phyloP scores from a whole-genome alignment of 1,139 yeast genomes.

The Pichiaceae sp. region DNA sequence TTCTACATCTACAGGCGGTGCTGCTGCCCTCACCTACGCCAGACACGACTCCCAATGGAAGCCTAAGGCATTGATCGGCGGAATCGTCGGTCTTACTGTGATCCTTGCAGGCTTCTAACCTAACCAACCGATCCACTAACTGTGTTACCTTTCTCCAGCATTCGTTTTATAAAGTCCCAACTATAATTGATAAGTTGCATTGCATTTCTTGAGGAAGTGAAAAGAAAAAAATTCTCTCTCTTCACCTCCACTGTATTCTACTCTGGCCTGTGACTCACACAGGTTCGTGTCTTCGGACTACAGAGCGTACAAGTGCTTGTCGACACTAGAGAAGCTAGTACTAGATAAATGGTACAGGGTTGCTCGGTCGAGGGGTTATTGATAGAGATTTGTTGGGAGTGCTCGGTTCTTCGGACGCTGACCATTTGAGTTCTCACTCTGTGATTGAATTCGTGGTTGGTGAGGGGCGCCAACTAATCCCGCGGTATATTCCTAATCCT shows the following conservation, averaged over 20 bases:
- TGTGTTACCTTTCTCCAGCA: not conserved
- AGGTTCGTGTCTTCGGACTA: constrained; percentile 19
- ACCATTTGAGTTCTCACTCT: constrained; percentile 59
- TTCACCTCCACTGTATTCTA: constrained; percentile 21
- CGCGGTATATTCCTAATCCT: constrained; percentile 92
- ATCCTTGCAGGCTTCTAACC: constrained; percentile 10
- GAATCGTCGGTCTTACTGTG: constrained; percentile 12
- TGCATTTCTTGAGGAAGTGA: not conserved
- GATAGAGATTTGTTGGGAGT: constrained; percentile 28
- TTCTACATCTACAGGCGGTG: not conserved
- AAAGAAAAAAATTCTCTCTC: constrained; percentile 1
- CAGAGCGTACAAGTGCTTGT: constrained; percentile 21
- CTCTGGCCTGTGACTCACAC: constrained; percentile 13
- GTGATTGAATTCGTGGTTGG: constrained; percentile 23
- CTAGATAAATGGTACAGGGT: constrained; percentile 43
- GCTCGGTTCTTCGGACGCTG: constrained; percentile 13
- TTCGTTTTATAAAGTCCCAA: no score
- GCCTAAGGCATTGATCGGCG: constrained; percentile 11
- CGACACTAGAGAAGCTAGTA: constrained; percentile 31
- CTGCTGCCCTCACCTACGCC: constrained; percentile 1
- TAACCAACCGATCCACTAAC: not conserved
- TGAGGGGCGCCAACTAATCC: constrained; percentile 23
- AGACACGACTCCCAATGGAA: constrained; percentile 10
- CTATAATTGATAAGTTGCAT: no score
- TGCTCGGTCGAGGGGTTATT: constrained; percentile 85